Conservation (phyloP, 177 flowering plant species). For the Vitis hybrid region DNA sequence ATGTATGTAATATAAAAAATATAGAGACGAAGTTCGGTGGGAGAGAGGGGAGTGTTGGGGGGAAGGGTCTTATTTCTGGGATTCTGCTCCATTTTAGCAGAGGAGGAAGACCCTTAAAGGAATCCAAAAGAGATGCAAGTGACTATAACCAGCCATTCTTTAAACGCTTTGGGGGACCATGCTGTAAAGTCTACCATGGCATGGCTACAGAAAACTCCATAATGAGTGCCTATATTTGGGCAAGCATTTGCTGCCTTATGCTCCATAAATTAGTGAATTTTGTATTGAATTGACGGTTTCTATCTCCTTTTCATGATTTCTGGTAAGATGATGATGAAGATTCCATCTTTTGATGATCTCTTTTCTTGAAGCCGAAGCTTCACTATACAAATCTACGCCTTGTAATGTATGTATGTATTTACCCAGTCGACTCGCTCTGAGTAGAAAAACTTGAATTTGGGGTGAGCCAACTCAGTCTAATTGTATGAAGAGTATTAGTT, state of each 20-base stretch:
- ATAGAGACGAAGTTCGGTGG: constrained; percentile 17
- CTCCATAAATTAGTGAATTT: constrained; percentile 16
- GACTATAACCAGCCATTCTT: constrained; percentile 38
- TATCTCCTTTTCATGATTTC: constrained; percentile 18
- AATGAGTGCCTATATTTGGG: constrained; percentile 31
- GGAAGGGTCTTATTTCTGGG: constrained; percentile 13
- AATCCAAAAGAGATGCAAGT: constrained; percentile 6
- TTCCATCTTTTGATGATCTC: constrained; percentile 4
- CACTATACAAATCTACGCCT: neutral
- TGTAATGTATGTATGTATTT: no score
- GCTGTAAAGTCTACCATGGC: constrained; percentile 31
- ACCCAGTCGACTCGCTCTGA: no score
- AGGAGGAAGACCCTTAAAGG: constrained; percentile 26
- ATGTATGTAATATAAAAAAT: constrained; percentile 26
- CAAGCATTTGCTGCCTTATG: constrained; percentile 33
- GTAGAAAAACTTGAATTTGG: no score
- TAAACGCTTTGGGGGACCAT: constrained; percentile 37
- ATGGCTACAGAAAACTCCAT: constrained; percentile 18
- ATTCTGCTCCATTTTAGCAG: constrained; percentile 45
- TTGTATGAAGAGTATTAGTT: no score
- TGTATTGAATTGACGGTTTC: neutral
- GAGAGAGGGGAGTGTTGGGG: constrained; percentile 4
- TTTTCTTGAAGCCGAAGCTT: constrained; percentile 22
- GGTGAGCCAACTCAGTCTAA: no score
- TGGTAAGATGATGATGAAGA: constrained; percentile 1